These are phyloP conservation scores for Debaryomyces sp. DNA, from an alignment of 1,139 yeast species.

Conservation along the genomic window DNA sequence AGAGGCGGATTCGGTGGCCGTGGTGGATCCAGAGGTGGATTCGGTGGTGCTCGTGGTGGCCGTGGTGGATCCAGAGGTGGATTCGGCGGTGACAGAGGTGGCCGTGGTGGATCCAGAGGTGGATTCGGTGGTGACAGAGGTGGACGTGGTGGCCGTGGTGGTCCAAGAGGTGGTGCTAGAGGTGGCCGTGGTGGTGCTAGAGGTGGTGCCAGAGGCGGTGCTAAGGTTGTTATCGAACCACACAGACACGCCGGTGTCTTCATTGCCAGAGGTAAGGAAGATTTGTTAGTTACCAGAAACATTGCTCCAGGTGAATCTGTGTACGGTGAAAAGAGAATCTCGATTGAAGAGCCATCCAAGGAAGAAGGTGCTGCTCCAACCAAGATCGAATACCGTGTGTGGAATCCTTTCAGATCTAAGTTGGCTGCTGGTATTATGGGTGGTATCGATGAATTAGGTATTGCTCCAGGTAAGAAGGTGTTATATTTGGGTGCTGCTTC, in stretches of 20 bases:
- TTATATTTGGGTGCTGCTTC: constrained; percentile 98
- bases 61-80: constrained; percentile 27
- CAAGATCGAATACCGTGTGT: constrained; percentile 97
- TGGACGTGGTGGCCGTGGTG: constrained; percentile 42
- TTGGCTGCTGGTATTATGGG: constrained; percentile 99
- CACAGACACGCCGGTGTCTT: constrained; percentile 98
- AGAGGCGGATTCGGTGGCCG: constrained; percentile 56
- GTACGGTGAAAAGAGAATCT: constrained; percentile 95
- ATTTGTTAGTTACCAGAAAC: constrained; percentile 94
- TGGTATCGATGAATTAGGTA: constrained; percentile 96
- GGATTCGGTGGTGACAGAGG: constrained; percentile 37
- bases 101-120: constrained; percentile 34
- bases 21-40: constrained; percentile 57
- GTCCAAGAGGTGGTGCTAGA: constrained; percentile 55
- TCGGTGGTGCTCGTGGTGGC: constrained; percentile 23
- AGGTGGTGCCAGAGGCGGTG: constrained; percentile 83
- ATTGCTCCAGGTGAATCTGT: constrained; percentile 98
- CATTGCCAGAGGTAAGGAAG: constrained; percentile 99
- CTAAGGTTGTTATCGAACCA: constrained; percentile 96
- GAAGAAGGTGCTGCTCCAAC: constrained; percentile 90
- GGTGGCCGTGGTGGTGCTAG: constrained; percentile 76
- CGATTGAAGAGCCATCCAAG: constrained; percentile 87
- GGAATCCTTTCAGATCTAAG: constrained; percentile 99
- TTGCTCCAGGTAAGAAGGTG: constrained; percentile 98
- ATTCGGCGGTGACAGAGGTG: constrained; percentile 28